Evolutionary conservation across 352 stramenopile species (phyloP), one percentile per base, ranked within the genome.

Genomic region (Aphanomyces astaci): DNA sequence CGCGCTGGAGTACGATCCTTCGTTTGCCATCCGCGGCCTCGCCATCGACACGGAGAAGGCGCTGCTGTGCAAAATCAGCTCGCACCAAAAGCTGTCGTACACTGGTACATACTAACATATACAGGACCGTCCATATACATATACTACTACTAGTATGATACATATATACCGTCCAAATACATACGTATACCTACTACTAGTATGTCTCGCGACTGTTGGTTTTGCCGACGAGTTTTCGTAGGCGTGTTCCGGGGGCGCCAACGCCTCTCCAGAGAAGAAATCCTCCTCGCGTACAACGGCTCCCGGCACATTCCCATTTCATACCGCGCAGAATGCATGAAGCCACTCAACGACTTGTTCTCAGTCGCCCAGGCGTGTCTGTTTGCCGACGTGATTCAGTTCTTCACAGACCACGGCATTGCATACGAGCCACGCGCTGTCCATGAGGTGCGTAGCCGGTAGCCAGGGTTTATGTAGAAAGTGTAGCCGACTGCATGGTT

Each of bases 261-360:
- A 49, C 82, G 89, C 4, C 86, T 98, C 17, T 81, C 84, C 13
- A 78, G 81, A 0, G 75, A 86, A 2, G 80, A 90, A 39, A 87
- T 97, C 49, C 90, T 95, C 73, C 71, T 89, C 11, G 82, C 96
- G 54, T 97, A 97, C 76, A 75, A 81, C 31, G 89, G 90, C 13
- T 96, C 92, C 46, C 86, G 89, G 9, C 87, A 94, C 55, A 84
- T 98, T 15, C 84, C 81, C 3, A 79, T 94, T 19, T 70, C 76
- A 3, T 88, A 96, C 68, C 81, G 89, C 1, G 82, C 88, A 60
- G 81, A 86, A 22, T 88, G 87, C 32, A 90, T 98, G 65, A 94
- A 97, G 76, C 91, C 91, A 9, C 72, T 98, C 7, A 97, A 97
- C 75, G 93, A 98, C 72, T 74, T 97, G 13, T 98, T 98, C 70